phyloP scores from a whole-genome alignment of 345 rosid genomes.

The Eucalyptus curtisii region DNA sequence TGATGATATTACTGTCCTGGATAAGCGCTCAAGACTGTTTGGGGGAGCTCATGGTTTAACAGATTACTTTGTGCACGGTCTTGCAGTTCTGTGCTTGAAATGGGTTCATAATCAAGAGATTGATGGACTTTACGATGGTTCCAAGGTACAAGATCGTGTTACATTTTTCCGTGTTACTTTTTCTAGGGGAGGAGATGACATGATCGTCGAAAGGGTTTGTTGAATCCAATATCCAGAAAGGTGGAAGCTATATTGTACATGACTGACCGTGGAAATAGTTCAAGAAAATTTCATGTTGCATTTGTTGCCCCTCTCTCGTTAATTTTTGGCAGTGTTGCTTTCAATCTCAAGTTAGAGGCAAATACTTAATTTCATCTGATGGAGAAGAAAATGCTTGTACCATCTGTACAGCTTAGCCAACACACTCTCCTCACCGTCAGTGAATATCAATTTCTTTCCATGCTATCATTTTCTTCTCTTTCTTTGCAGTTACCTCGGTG shows the following conservation, averaged over 20 bases:
- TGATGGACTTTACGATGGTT: neutral
- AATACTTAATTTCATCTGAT: neutral
- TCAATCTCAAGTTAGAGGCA: neutral
- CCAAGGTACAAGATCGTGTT: neutral
- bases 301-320: neutral
- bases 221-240: neutral
- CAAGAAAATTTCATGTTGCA: neutral
- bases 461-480: neutral
- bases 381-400: neutral
- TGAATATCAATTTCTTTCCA: neutral
- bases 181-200: neutral
- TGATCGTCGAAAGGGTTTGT: neutral
- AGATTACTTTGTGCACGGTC: neutral
- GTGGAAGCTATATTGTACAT: neutral
- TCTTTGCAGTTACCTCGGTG: neutral
- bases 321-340: neutral
- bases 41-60: neutral
- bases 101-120: neutral
- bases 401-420: neutral
- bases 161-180: neutral
- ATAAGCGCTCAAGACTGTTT: neutral
- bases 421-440: neutral
- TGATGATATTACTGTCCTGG: neutral
- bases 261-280: neutral
- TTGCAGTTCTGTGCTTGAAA: neutral